Evolutionary conservation across 768 basidiomycete genomes (phyloP), one percentile per base, ranked within the genome.

Genomic region (Exsudoporus frostii): DNA sequence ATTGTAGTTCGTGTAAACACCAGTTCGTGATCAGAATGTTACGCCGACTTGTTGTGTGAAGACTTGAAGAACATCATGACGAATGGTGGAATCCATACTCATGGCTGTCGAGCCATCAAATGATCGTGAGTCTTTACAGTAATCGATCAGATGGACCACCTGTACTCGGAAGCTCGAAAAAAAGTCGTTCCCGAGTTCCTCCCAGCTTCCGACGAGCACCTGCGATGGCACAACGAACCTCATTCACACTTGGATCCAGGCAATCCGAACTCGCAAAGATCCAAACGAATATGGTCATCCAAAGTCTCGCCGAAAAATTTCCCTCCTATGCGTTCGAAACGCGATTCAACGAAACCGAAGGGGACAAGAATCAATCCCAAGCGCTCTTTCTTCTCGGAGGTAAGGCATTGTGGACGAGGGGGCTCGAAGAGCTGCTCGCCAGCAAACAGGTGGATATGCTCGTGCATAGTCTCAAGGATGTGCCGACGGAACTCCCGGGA

Each of bases 401-500:
- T n/a, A 92, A 92, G 67, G 80, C 89, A 0, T 71, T 98, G 27
- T 99, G 97, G 97, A 99, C 97, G 34, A 90, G 92, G 62, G 96
- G 98, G 62, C 84, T 99, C 49, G 97, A 99, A 67, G 88, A 90
- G 19, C 85, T 84, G 40, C 74, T 99, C 55, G 77, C 83, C 50
- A 78, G 85, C 40, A 73, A 79, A 29, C 74, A 78, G 13, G 88
- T 95, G 45, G 97, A 99, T 68, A 84, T 98, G 79, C 82, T 99
- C 62, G 85, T 98, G 19, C 96, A 99, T 72, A 85, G 81, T 33
- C 76, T 92, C 61, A 99, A 99, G 70, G 97, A 98, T 68, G 83
- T 98, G 30, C 96, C 96, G 4, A 98, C 96, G 1, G 76, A 76
- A 7, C 76, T 99, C 29, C 92, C 92, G 0, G 81, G 82, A 0